phyloP scores from a whole-genome alignment of 2,329 filamentous ascomycete species.

The Fusarium compactum region DNA sequence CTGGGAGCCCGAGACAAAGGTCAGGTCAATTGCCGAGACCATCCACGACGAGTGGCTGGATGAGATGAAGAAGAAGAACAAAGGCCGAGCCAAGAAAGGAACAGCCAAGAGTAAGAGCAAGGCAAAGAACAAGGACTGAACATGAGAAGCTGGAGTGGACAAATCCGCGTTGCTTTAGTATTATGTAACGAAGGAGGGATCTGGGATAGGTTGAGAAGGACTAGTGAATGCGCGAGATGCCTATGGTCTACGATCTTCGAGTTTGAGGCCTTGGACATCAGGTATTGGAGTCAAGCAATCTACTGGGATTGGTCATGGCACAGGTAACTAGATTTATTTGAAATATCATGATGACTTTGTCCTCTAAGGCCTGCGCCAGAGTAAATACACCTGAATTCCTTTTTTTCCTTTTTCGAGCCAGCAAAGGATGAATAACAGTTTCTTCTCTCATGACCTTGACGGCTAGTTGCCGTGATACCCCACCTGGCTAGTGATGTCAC shows the following conservation, averaged over 20 bases:
- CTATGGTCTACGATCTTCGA: not conserved
- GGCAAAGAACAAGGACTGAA: not conserved
- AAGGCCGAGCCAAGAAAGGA: not conserved
- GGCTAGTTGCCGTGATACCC: too few species aligned
- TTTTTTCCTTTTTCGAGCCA: too few species aligned
- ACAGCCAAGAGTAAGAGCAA: not conserved
- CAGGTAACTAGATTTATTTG: not conserved
- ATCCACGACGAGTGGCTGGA: not conserved
- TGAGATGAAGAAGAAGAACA: not conserved
- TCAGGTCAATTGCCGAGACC: not conserved
- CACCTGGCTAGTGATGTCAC: not conserved
- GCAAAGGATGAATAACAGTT: too few species aligned
- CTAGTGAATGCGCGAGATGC: not conserved
- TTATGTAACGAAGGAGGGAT: not conserved
- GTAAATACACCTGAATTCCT: too few species aligned
- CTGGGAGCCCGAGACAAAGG: not conserved
- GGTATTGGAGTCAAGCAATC: not conserved
- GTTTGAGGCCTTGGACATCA: not conserved
- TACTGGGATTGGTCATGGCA: not conserved
- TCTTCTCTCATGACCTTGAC: too few species aligned
- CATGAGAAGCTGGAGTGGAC: not conserved
- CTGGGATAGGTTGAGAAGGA: not conserved
- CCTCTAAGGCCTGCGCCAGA: too few species aligned
- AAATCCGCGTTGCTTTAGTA: not conserved
- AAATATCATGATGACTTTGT: too few species aligned